These are phyloP conservation scores for Calycina herbarum DNA, from an alignment of 2,329 filamentous ascomycete species.

Conservation along the genomic window DNA sequence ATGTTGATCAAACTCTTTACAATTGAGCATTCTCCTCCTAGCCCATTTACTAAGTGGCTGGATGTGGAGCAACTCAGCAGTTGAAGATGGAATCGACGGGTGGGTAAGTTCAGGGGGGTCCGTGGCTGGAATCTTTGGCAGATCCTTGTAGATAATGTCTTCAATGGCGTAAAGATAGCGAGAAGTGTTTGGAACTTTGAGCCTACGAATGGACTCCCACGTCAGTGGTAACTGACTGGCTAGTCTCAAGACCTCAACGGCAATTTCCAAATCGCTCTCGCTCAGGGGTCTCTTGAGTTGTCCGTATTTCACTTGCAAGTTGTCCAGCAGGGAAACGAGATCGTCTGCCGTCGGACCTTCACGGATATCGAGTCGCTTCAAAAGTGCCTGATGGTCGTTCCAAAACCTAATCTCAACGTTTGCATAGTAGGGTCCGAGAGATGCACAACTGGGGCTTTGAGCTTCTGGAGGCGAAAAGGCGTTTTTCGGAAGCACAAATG, in stretches of 20 bases:
- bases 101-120: constrained; percentile 27
- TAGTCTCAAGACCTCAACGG: constrained; percentile 31
- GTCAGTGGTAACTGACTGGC: constrained; percentile 21
- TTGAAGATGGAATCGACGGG: constrained; percentile 23
- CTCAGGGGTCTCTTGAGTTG: constrained; percentile 20
- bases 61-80: constrained; percentile 24
- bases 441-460: background rate
- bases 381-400: constrained; percentile 22
- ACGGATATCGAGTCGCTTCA: constrained; percentile 27
- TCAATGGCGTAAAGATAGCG: constrained; percentile 23
- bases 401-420: constrained; percentile 30
- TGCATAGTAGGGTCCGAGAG: constrained; percentile 28
- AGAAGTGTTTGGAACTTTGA: constrained; percentile 28
- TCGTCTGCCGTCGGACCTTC: constrained; percentile 23
- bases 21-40: constrained; percentile 26
- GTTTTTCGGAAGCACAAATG: constrained; percentile 21
- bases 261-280: constrained; percentile 26
- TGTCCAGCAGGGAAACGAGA: constrained; percentile 26
- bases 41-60: constrained; percentile 23
- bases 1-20: constrained; percentile 37
- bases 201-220: constrained; percentile 4
- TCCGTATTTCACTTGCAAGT: constrained; percentile 18
- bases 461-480: constrained; percentile 22
- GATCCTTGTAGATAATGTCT: constrained; percentile 28
- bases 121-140: constrained; percentile 8